phyloP scores from a whole-genome alignment of 176 grass and related monocot genomes.

The Puya raimondii region DNA sequence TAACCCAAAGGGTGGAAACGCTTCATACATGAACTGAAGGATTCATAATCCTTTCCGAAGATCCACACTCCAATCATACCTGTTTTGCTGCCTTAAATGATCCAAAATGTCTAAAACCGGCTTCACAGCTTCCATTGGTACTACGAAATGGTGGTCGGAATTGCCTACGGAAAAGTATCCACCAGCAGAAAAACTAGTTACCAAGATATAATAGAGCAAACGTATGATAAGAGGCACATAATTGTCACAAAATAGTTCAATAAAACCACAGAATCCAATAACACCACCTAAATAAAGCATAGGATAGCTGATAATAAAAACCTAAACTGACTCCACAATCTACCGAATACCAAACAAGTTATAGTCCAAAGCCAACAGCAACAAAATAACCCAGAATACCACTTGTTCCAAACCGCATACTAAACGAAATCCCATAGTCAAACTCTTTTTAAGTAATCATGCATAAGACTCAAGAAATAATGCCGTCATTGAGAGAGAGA shows the following conservation, averaged over 20 bases:
- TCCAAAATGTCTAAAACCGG: no score
- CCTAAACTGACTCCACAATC: neutral
- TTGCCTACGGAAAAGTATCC: no score
- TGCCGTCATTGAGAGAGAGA: slow-evolving; percentile 49
- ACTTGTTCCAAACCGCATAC: neutral
- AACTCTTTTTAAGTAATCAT: neutral
- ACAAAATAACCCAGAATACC: neutral
- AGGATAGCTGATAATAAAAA: neutral
- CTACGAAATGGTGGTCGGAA: no score
- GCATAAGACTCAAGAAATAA: slow-evolving; percentile 26
- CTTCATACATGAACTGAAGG: no score
- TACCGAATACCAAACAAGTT: neutral
- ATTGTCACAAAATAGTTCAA: neutral
- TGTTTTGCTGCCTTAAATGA: no score
- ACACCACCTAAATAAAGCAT: neutral
- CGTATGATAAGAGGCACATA: neutral
- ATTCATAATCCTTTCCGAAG: no score
- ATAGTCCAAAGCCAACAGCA: neutral
- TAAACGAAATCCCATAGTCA: neutral
- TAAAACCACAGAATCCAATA: neutral
- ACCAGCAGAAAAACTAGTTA: no score
- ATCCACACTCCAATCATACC: no score
- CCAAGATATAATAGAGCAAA: no score
- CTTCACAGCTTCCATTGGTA: no score
- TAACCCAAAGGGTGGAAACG: no score